These are phyloP conservation scores for Tolypocladium ophioglossoides DNA, from an alignment of 2,329 filamentous ascomycete genomes.

Conservation along the genomic window DNA sequence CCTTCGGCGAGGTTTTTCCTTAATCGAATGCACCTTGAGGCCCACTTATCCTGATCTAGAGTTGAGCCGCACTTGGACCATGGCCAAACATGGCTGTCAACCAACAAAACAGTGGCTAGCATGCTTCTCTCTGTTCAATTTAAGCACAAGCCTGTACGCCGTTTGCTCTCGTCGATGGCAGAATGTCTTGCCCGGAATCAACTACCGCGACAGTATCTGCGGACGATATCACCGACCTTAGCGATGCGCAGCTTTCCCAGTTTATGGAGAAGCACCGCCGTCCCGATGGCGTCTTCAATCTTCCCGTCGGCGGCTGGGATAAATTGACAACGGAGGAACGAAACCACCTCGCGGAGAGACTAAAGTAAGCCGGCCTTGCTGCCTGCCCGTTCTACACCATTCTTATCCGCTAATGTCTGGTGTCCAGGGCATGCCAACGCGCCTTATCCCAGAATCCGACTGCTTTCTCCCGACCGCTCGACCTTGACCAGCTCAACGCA, in stretches of 20 bases:
- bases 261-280: constrained; percentile 7
- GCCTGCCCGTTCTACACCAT: background rate
- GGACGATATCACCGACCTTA: constrained; percentile 4
- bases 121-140: too few species aligned
- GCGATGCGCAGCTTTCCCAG: constrained; percentile 8
- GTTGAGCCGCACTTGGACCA: too few species aligned
- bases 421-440: background rate
- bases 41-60: too few species aligned
- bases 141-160: too few species aligned
- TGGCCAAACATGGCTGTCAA: too few species aligned
- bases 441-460: background rate
- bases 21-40: too few species aligned
- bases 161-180: background rate
- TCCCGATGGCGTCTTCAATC: constrained; percentile 5
- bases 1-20: too few species aligned
- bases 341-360: constrained; percentile 6
- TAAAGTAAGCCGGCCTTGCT: constrained; percentile 2
- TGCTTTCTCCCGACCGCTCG: constrained; percentile 5
- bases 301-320: constrained; percentile 7
- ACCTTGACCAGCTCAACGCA: constrained; percentile 10
- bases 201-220: background rate
- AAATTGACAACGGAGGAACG: constrained; percentile 7
- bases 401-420: background rate
- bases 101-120: too few species aligned
- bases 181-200: background rate